phyloP scores from a whole-genome alignment of 2,329 filamentous ascomycete species.

The Colletotrichum musae region DNA sequence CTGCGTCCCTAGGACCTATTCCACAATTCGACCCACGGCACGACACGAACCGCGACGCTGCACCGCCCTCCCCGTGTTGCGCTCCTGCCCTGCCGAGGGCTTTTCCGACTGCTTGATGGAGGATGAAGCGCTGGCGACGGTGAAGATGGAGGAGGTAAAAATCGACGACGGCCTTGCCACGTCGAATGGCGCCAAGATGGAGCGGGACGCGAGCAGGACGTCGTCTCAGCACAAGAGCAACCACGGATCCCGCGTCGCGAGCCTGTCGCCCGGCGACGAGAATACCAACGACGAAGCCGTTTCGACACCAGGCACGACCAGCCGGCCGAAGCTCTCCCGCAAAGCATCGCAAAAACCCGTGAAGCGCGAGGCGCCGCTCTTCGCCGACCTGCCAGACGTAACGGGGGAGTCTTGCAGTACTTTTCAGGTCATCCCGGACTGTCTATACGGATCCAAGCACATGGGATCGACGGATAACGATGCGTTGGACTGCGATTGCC shows the following conservation, averaged over 20 bases:
- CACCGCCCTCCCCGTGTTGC: constrained; percentile 23
- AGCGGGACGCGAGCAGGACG: constrained; percentile 55
- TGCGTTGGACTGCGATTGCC: constrained; percentile 93
- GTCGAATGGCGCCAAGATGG: constrained; percentile 54
- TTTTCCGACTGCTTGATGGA: constrained; percentile 50
- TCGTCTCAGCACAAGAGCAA: constrained; percentile 58
- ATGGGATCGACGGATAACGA: constrained; percentile 93
- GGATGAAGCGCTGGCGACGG: constrained; percentile 57
- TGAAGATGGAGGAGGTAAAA: constrained; percentile 61
- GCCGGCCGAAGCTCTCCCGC: constrained; percentile 71
- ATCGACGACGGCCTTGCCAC: constrained; percentile 55
- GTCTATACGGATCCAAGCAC: constrained; percentile 91
- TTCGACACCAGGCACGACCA: constrained; percentile 63
- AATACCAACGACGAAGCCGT: constrained; percentile 64
- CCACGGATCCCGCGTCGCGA: constrained; percentile 56
- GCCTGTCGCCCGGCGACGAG: constrained; percentile 59
- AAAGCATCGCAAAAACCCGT: constrained; percentile 54
- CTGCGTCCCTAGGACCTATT: constrained; percentile 15
- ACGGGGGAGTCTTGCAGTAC: constrained; percentile 81
- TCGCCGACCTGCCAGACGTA: constrained; percentile 81
- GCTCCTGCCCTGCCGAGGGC: constrained; percentile 33
- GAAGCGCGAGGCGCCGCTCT: constrained; percentile 75
- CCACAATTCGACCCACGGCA: constrained; percentile 13
- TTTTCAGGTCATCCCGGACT: constrained; percentile 87
- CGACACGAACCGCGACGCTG: constrained; percentile 31